Evolutionary conservation across 768 basidiomycete genomes (phyloP).

Genomic region (Pleurotus salmoneostramineus): DNA sequence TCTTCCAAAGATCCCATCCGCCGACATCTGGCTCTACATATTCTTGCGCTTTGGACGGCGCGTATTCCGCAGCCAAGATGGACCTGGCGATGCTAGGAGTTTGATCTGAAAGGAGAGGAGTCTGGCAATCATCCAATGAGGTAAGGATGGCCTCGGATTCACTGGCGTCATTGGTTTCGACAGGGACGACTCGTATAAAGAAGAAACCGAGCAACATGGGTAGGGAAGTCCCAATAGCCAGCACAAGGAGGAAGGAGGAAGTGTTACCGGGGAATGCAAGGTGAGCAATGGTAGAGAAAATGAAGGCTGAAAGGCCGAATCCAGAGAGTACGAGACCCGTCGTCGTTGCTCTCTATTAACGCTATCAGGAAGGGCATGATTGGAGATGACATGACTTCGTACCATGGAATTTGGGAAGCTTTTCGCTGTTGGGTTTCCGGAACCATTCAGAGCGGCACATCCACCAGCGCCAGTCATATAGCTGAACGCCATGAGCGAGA

Average conservation of each 20-base stretch:
- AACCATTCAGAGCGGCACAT: conserved; percentile 61
- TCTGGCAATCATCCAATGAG: conserved; percentile 7
- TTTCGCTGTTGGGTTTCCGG: conserved; percentile 81
- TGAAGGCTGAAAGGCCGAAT: conserved; percentile 90
- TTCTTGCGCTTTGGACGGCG: not conserved
- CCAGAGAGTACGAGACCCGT: conserved; percentile 84
- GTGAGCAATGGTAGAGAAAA: conserved; percentile 78
- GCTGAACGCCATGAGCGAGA: conserved; percentile 54
- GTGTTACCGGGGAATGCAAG: conserved; percentile 74
- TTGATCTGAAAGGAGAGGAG: conserved; percentile 11
- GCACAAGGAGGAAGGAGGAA: conserved; percentile 68
- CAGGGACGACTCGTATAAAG: conserved; percentile 63
- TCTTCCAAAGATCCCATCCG: conserved; percentile 16
- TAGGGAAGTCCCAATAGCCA: conserved; percentile 73
- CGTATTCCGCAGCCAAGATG: not conserved
- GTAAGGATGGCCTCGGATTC: conserved; percentile 11
- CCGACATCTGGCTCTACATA: not conserved
- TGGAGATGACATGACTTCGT: conserved; percentile 12
- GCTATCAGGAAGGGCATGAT: not conserved
- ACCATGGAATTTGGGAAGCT: conserved; percentile 69
- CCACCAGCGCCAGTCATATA: conserved; percentile 78
- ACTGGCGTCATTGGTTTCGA: conserved; percentile 23
- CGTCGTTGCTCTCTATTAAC: conserved; percentile 58
- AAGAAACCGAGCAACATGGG: conserved; percentile 81
- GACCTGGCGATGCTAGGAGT: not conserved